A percentile compares a stretch with the other conserved stretches of the same genome.
phyloP scores from a whole-genome alignment of 805 yeast genomes.

The Kregervanrija pseudodelftensis region DNA sequence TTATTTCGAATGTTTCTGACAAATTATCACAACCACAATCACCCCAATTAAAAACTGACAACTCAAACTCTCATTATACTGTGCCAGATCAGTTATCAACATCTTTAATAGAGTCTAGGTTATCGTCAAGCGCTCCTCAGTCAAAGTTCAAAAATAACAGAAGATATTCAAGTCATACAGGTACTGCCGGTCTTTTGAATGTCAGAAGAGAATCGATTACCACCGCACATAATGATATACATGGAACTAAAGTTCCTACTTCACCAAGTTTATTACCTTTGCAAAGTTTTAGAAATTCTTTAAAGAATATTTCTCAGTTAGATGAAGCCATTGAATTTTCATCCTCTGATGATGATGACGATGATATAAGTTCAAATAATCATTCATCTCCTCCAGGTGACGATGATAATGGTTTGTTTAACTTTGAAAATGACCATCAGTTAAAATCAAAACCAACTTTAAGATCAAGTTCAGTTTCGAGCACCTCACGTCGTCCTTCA shows the following conservation, averaged over 20 bases:
- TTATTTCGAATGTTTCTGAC: background rate
- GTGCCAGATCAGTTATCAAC: background rate
- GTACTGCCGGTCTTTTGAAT: background rate
- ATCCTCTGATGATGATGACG: conserved; percentile 33
- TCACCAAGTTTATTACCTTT: conserved; percentile 28
- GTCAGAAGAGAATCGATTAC: conserved; percentile 48
- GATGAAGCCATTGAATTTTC: conserved; percentile 35
- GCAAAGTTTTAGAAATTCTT: conserved; percentile 24
- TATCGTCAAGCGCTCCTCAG: background rate
- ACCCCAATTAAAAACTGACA: background rate
- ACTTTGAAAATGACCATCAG: conserved; percentile 19
- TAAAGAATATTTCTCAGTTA: conserved; percentile 23
- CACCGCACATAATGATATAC: conserved; percentile 36
- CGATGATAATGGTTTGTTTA: conserved; percentile 28
- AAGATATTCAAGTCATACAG: too few species aligned
- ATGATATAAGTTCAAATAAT: conserved; percentile 14
- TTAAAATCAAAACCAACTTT: conserved; percentile 8
- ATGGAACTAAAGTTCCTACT: conserved; percentile 38
- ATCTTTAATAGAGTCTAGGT: background rate
- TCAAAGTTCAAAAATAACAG: too few species aligned
- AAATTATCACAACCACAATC: background rate
- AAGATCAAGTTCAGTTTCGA: conserved; percentile 17
- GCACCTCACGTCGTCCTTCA: conserved; percentile 23
- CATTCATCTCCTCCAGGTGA: conserved; percentile 21
- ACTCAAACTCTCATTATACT: background rate